A percentile compares a stretch with the other conserved stretches of the same genome.
These are phyloP conservation scores for Zygosaccharomyces sapae DNA, from an alignment of 1,139 yeast species.

Conservation along the genomic window DNA sequence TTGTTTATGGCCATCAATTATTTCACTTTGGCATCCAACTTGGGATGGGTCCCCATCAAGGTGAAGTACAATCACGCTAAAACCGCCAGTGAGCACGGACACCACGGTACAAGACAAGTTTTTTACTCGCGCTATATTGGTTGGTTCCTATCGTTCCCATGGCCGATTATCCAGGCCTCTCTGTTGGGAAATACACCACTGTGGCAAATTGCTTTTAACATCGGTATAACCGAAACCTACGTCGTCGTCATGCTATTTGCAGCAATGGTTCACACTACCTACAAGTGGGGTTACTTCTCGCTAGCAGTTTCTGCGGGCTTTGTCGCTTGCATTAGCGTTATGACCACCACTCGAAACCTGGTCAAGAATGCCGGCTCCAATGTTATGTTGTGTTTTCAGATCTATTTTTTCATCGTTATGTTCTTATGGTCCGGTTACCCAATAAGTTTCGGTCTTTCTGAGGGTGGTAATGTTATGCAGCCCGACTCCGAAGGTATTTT, in stretches of 20 bases:
- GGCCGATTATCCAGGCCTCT: conserved; percentile 47
- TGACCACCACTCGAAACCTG: conserved; percentile 30
- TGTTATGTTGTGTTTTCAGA: conserved; percentile 21
- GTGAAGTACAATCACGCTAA: conserved; percentile 55
- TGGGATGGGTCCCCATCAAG: conserved; percentile 56
- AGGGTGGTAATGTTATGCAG: conserved; percentile 62
- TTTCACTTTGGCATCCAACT: conserved; percentile 62
- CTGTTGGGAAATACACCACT: conserved; percentile 43
- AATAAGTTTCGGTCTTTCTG: conserved; percentile 56
- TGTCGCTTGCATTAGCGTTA: conserved; percentile 23
- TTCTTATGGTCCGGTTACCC: conserved; percentile 53
- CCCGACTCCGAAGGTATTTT: conserved; percentile 62
- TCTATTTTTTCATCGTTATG: conserved; percentile 34
- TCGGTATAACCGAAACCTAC: conserved; percentile 47
- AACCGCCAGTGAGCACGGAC: conserved; percentile 33
- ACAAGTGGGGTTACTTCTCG: conserved; percentile 60
- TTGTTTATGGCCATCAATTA: conserved; percentile 50
- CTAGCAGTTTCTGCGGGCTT: conserved; percentile 37
- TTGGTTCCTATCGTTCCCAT: conserved; percentile 62
- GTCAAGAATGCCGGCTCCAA: conserved; percentile 23
- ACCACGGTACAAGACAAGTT: conserved; percentile 52
- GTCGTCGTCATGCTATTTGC: conserved; percentile 56
- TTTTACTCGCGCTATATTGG: conserved; percentile 64
- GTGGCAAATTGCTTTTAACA: conserved; percentile 40
- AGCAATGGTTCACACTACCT: conserved; percentile 49